Evolutionary conservation across 495 filamentous ascomycete species (phyloP).

Genomic region (Penicillium steckii): DNA sequence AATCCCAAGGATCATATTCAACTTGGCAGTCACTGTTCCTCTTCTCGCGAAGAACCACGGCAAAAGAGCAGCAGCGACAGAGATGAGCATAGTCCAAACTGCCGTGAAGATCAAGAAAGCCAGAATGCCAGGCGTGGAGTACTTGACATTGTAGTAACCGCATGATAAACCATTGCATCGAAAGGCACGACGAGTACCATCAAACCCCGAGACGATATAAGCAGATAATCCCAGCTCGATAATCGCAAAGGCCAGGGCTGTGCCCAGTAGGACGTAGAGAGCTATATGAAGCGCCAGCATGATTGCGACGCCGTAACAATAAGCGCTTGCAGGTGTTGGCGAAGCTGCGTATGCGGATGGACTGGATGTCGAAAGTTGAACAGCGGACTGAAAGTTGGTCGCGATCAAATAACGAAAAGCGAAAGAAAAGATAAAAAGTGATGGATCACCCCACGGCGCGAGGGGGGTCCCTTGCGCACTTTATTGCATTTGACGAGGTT

Average conservation of each 20-base stretch:
- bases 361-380: too few relatives aligned
- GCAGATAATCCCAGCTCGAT: constrained; percentile 28
- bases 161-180: background rate
- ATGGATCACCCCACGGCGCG: background rate
- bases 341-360: background rate
- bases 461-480: constrained; percentile 8
- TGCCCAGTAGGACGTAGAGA: constrained; percentile 24
- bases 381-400: too few relatives aligned
- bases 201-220: constrained; percentile 11
- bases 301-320: background rate
- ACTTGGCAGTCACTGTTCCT: constrained; percentile 10
- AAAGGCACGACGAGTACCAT: background rate
- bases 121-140: constrained; percentile 21
- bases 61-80: constrained; percentile 14
- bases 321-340: too few relatives aligned
- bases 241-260: constrained; percentile 21
- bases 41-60: constrained; percentile 25
- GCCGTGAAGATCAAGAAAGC: constrained; percentile 25
- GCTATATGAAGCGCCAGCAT: constrained; percentile 30
- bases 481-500: background rate
- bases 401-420: too few relatives aligned
- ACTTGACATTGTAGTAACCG: constrained; percentile 12
- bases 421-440: background rate
- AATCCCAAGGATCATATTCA: constrained; percentile 24
- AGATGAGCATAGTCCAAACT: constrained; percentile 25